Base-by-base conservation (phyloP, 768 basidiomycete genomes). In the Pulveroboletus ravenelii region DNA sequence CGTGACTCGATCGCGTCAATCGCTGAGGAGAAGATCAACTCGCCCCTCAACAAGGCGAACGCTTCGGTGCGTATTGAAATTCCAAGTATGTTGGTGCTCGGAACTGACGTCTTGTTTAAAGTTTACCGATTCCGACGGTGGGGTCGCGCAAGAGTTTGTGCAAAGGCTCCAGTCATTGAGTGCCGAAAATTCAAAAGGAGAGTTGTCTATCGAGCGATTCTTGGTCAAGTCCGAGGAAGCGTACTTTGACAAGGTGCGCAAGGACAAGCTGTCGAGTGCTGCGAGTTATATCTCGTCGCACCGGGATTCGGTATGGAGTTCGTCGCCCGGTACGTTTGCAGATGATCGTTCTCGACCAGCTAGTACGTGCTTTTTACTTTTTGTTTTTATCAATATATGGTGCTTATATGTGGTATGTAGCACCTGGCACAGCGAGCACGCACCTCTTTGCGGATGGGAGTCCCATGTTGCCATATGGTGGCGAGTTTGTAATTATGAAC, bases 41-140 rank as follows among this genome's bases (percentile, higher is more conserved):
- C 93, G 20, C 93, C 93, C 10, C 73, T 95, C 52, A 96, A 96
- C 74, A 95, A 94, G 70, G 91, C 93, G 10, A 90, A 92, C 60
- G 86, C 86, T 47, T 86, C 91, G 52, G 89, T 92, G 61, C 57
- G 80, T 56, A 3, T 25, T 25, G 6, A 23, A 2, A 23, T 23
- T 23, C 7, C 39, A 23, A 37, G 37, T 25, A 0, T 15, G 34
- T 30, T 45, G 17, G 34, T 42, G 51, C 43, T 36, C 4, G 7
- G 15, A 4, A 27, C 48, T 54, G 39, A 52, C 17, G 25, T 41
- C 35, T 52, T 36, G 27, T 31, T 2, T 32, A 47, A 12, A 93
- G 87, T 96, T 96, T 70, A 95, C 93, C 18, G 93, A 95, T 66
- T 78, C 89, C 1, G 92, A 95, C 65, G 93, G 93, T 32, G 90